phyloP scores from a whole-genome alignment of 176 grass and related monocot species.

The Bromus sterilis region DNA sequence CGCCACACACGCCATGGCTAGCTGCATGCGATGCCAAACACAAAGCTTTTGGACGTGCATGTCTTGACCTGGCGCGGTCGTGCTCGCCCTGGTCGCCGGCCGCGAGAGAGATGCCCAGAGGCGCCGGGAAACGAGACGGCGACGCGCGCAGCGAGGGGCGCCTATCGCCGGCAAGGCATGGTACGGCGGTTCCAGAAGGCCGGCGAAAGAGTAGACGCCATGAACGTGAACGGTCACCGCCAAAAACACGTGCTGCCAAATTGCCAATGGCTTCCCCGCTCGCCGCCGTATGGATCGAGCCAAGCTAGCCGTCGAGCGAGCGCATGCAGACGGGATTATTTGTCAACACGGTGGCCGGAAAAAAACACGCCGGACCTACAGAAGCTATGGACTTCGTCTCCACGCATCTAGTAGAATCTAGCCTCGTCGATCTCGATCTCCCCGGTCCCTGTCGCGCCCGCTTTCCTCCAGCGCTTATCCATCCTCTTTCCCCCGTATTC shows the following conservation, averaged over 20 bases:
- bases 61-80: not conserved
- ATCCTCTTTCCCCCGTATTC: not conserved
- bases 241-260: not conserved
- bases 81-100: not conserved
- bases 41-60: not conserved
- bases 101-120: not conserved
- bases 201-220: not conserved
- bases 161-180: not conserved
- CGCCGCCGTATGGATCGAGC: not conserved
- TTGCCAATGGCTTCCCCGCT: not conserved
- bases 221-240: not conserved
- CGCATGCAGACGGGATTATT: not conserved
- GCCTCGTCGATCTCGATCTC: not conserved
- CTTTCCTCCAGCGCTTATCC: not conserved
- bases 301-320: not conserved
- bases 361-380: not conserved
- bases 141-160: not conserved
- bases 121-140: not conserved
- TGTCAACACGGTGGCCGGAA: not conserved
- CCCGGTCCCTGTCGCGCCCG: not conserved
- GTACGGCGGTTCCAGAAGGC: not conserved
- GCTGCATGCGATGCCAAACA: constrained; percentile 4
- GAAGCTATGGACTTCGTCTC: not conserved
- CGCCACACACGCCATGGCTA: no score
- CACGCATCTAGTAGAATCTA: constrained; percentile 14